Evolutionary conservation across 345 rosid genomes (phyloP).

Genomic region (Fremontodendron californicum): DNA sequence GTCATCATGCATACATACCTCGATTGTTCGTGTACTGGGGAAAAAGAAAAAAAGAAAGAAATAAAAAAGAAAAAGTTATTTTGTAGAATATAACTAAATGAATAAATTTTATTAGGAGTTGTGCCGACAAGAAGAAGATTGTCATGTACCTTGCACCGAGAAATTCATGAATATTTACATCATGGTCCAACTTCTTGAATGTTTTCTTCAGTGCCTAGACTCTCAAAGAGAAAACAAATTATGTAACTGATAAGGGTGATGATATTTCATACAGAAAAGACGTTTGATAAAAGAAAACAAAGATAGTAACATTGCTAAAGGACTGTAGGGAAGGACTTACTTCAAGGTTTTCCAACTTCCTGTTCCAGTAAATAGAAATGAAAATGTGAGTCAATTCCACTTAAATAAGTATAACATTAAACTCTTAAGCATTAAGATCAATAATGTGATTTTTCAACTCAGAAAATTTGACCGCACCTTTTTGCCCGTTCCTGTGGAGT

Average conservation of each 20-base stretch:
- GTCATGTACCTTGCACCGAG: conserved; percentile 54
- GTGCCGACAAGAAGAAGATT: not conserved
- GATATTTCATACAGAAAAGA: not conserved
- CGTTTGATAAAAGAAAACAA: not conserved
- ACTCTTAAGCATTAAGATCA: conserved; percentile 2
- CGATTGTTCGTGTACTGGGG: conserved; percentile 59
- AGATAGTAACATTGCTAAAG: not conserved
- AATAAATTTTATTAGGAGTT: not conserved
- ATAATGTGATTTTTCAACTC: not conserved
- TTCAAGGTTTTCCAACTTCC: conserved; percentile 88
- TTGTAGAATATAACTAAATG: not conserved
- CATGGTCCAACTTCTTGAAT: conserved; percentile 79
- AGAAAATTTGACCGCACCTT: conserved; percentile 32
- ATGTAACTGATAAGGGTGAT: conserved; percentile 11
- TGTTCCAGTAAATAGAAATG: conserved; percentile 34
- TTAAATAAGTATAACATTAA: conserved; percentile 1
- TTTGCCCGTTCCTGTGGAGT: conserved; percentile 89
- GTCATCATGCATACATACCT: conserved; percentile 43
- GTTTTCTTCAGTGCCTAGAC: conserved; percentile 78
- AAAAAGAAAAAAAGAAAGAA: conserved; percentile 13
- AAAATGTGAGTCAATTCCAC: conserved; percentile 7
- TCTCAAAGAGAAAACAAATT: conserved; percentile 28
- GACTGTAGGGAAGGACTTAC: conserved; percentile 41
- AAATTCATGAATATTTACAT: conserved; percentile 71
- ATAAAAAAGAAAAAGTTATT: conserved; percentile 16